Evolutionary conservation across 371 early-diverging fungal genomes (phyloP).

Genomic region (Fennellomyces sp.): DNA sequence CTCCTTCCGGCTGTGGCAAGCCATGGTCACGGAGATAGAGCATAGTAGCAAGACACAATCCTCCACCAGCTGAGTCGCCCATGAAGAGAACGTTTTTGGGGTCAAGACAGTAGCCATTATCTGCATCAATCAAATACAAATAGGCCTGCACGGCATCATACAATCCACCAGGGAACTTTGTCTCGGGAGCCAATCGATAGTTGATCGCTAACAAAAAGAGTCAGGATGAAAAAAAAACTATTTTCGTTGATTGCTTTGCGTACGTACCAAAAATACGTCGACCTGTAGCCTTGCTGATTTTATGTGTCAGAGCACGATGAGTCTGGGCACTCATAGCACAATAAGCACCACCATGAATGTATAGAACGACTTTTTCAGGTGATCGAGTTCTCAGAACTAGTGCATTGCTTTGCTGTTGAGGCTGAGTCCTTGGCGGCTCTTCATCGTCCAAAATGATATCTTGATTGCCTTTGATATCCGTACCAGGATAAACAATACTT

Average conservation of each 20-base stretch:
- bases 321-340: conserved; percentile 64
- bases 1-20: conserved; percentile 48
- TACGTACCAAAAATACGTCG: conserved; percentile 52
- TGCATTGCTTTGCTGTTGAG: conserved; percentile 4
- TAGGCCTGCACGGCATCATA: conserved; percentile 79
- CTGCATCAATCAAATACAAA: conserved; percentile 59
- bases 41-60: conserved; percentile 51
- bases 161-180: conserved; percentile 78
- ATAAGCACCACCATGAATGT: conserved; percentile 72
- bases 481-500: conserved; percentile 10
- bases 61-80: conserved; percentile 85
- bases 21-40: conserved; percentile 55
- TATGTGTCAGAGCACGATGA: conserved; percentile 58
- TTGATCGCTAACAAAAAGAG: conserved; percentile 47
- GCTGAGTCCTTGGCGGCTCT: neutral
- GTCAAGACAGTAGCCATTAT: conserved; percentile 33
- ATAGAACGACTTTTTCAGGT: conserved; percentile 58
- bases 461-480: conserved; percentile 2
- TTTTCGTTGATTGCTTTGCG: neutral
- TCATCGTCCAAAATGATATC: neutral
- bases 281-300: conserved; percentile 53
- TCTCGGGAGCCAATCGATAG: conserved; percentile 81
- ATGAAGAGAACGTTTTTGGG: conserved; percentile 70
- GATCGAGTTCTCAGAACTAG: conserved; percentile 12
- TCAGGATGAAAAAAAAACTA: neutral